Conservation (phyloP, 2,329 filamentous ascomycete genomes). For the Hypomyces rosellus region DNA sequence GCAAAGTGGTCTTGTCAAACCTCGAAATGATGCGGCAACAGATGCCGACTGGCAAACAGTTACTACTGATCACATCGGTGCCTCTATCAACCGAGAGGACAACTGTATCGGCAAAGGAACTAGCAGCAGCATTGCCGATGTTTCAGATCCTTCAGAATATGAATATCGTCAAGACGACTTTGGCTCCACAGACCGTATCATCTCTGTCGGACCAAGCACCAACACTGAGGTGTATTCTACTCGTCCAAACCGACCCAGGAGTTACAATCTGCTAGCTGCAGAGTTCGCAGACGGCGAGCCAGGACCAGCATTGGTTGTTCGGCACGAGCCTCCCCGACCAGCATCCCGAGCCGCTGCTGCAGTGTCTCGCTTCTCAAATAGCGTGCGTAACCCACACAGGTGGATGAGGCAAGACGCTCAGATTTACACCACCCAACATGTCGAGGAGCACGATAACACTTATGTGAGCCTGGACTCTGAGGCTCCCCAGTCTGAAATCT, state of each 20-base stretch:
- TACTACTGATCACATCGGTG: conserved; percentile 23
- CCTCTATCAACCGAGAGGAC: conserved; percentile 16
- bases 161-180: background rate
- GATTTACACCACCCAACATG: no score
- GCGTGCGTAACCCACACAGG: conserved; percentile 16
- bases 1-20: conserved; percentile 9
- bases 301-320: background rate
- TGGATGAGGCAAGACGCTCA: no score
- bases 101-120: conserved; percentile 22
- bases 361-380: conserved; percentile 20
- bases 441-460: background rate
- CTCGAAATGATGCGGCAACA: conserved; percentile 13
- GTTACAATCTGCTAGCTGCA: background rate
- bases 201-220: background rate
- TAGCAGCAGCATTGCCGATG: conserved; percentile 41
- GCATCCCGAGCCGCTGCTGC: conserved; percentile 18
- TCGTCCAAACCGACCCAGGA: background rate
- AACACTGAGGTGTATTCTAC: background rate
- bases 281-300: background rate
- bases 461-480: background rate
- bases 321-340: conserved; percentile 12
- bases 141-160: conserved; percentile 30
- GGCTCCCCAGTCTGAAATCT: background rate
- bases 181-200: background rate
- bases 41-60: conserved; percentile 33